These are phyloP conservation scores for Saprolegnia parasitica DNA, from an alignment of 352 stramenopile species.

Conservation along the genomic window DNA sequence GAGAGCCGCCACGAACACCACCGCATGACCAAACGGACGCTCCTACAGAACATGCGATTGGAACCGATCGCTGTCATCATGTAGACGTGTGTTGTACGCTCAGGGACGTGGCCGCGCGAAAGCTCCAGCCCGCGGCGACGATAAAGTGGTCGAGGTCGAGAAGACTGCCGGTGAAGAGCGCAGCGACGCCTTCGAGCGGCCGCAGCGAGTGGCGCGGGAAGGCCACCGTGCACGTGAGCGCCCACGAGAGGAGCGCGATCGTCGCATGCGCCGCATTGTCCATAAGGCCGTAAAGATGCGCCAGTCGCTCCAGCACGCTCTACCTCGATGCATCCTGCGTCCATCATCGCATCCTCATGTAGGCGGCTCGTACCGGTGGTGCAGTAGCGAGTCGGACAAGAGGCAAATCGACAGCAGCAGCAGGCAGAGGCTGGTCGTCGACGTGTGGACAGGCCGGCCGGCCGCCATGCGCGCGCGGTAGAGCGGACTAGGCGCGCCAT, in stretches of 20 bases:
- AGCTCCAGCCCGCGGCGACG: conserved; percentile 5
- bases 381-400: conserved; percentile 12
- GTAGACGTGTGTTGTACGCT: not conserved
- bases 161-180: conserved; percentile 9
- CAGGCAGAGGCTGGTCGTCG: not conserved
- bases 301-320: conserved; percentile 11
- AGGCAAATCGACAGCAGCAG: conserved; percentile 16
- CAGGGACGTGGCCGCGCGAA: conserved; percentile 21
- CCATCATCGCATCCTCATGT: not conserved
- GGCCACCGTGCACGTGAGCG: not conserved
- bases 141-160: conserved; percentile 25
- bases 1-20: conserved; percentile 3
- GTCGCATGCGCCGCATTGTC: conserved; percentile 27
- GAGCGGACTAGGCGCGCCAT: not conserved
- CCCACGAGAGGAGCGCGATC: conserved; percentile 21
- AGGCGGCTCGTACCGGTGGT: conserved; percentile 14
- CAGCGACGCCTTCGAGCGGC: conserved; percentile 4
- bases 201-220: not conserved
- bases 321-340: not conserved
- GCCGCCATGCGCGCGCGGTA: not conserved
- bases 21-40: conserved; percentile 19
- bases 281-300: conserved; percentile 25
- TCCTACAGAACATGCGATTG: not conserved
- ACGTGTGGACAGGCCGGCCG: no score
- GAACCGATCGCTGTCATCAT: not conserved